Percentiles rank a stretch among this genome's conserved stretches.
Conservation (phyloP, 2,329 filamentous ascomycete genomes). For the Nemania diffusa region DNA sequence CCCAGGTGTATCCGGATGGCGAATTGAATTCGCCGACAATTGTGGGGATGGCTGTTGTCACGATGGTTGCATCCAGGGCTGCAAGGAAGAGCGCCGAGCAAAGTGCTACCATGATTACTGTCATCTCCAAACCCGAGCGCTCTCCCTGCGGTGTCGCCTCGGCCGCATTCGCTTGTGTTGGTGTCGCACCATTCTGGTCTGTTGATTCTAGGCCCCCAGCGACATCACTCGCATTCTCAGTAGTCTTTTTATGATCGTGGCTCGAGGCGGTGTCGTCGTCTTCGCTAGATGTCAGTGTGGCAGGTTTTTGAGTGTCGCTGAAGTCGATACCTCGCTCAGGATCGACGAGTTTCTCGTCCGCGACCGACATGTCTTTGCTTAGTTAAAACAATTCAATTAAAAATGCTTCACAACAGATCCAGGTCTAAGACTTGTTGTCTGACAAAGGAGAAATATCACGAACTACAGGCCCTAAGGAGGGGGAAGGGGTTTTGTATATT, state of each 20-base stretch:
- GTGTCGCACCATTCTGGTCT: constrained; percentile 19
- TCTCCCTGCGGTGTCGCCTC: constrained; percentile 20
- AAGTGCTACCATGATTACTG: constrained; percentile 48
- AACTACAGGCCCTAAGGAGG: background rate
- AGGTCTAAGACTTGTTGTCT: background rate
- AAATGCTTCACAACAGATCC: background rate
- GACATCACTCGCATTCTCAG: background rate
- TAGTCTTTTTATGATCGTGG: constrained; percentile 2
- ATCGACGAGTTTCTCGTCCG: constrained; percentile 33
- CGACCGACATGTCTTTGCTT: constrained; percentile 25
- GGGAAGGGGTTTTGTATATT: constrained; percentile 26
- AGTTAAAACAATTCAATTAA: background rate
- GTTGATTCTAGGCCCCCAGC: constrained; percentile 1
- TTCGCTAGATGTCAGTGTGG: constrained; percentile 25
- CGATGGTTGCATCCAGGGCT: constrained; percentile 68
- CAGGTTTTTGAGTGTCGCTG: constrained; percentile 9
- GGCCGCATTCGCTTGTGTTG: background rate
- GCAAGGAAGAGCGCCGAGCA: constrained; percentile 60
- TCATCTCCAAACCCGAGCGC: constrained; percentile 47
- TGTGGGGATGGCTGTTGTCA: constrained; percentile 74
- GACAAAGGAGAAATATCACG: background rate
- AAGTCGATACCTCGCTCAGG: constrained; percentile 30
- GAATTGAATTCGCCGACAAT: constrained; percentile 73
- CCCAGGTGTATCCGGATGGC: constrained; percentile 78
- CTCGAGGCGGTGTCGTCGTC: constrained; percentile 24